phyloP scores from a whole-genome alignment of 768 basidiomycete species.

The Grammothele lineata region DNA sequence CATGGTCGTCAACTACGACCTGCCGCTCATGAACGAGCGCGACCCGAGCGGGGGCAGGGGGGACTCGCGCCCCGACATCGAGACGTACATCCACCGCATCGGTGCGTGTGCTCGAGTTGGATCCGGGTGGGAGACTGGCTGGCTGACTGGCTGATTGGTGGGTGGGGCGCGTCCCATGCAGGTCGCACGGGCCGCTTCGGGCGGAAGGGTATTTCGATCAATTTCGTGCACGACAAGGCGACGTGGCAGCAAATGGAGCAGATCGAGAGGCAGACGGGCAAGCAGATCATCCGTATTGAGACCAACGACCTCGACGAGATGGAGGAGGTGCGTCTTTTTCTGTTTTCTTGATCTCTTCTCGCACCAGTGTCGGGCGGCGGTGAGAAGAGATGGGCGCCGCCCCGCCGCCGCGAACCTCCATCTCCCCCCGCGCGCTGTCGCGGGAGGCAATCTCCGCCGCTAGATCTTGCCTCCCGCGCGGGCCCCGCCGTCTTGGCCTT shows the following conservation, averaged over 20 bases:
- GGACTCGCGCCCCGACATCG: constrained; percentile 77
- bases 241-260: constrained; percentile 89
- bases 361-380: no score
- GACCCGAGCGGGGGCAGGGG: constrained; percentile 34
- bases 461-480: no score
- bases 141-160: no score
- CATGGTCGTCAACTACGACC: constrained; percentile 99
- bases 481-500: no score
- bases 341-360: background rate
- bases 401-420: constrained; percentile 1
- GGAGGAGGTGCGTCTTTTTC: constrained; percentile 71
- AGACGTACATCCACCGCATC: constrained; percentile 98
- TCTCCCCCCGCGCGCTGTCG: background rate
- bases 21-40: constrained; percentile 81
- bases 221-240: constrained; percentile 89
- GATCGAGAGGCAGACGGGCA: constrained; percentile 77
- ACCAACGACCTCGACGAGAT: constrained; percentile 90
- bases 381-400: background rate
- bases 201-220: constrained; percentile 93
- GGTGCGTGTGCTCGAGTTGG: no score
- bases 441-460: no score
- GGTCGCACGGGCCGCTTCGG: constrained; percentile 98
- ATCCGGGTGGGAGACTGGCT: background rate
- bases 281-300: constrained; percentile 79
- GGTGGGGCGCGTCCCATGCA: constrained; percentile 28